phyloP scores from a whole-genome alignment of 805 yeast species.

The Teunomyces panamensis region DNA sequence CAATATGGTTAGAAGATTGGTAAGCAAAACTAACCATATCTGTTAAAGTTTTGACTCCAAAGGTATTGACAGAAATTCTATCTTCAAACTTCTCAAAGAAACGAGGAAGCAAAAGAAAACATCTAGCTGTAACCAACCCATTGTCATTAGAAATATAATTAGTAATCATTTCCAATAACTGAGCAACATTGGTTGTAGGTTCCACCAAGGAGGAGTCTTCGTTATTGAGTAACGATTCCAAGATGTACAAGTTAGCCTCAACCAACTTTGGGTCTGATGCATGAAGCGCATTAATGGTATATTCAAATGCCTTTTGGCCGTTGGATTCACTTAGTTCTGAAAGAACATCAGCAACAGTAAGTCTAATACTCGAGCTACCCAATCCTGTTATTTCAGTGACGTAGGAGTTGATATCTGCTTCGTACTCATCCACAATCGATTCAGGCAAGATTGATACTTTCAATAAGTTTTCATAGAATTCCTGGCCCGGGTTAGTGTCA shows the following conservation, averaged over 20 bases:
- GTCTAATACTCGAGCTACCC: conserved; percentile 51
- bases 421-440: conserved; percentile 47
- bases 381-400: conserved; percentile 76
- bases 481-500: conserved; percentile 12
- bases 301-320: conserved; percentile 16
- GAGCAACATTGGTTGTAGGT: conserved; percentile 5
- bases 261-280: conserved; percentile 21
- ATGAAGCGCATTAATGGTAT: neutral
- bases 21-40: conserved; percentile 26
- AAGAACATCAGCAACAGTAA: conserved; percentile 56
- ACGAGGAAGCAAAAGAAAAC: conserved; percentile 53
- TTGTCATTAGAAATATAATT: conserved; percentile 10
- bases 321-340: conserved; percentile 46
- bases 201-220: conserved; percentile 25
- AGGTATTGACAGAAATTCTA: conserved; percentile 23
- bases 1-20: conserved; percentile 12
- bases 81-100: conserved; percentile 52
- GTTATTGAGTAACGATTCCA: conserved; percentile 44
- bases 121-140: conserved; percentile 46
- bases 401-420: conserved; percentile 61
- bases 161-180: conserved; percentile 7
- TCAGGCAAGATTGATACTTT: conserved; percentile 41
- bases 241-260: conserved; percentile 42
- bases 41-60: conserved; percentile 28
- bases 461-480: conserved; percentile 27